Conservation (phyloP, 495 filamentous ascomycete species). For the Letharia lupina region DNA sequence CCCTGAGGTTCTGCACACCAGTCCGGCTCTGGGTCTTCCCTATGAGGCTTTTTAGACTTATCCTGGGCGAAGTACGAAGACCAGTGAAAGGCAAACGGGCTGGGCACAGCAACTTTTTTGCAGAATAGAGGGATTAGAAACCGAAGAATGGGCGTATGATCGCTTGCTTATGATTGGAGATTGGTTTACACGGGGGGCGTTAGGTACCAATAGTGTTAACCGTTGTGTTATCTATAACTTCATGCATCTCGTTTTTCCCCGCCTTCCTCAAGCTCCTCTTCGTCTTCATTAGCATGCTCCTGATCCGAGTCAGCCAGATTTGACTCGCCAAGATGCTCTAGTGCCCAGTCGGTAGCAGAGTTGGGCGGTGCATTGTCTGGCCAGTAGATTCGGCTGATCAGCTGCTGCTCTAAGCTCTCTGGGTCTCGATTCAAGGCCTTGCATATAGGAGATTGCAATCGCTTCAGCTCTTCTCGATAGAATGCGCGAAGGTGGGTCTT, state of each 20-base stretch:
- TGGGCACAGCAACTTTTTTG: no score
- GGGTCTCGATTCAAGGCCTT: not conserved
- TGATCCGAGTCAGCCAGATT: not conserved
- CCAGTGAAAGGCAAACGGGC: no score
- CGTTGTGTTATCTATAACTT: not conserved
- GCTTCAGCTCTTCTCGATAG: slow-evolving; percentile 1
- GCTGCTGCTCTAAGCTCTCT: not conserved
- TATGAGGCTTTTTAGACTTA: not conserved
- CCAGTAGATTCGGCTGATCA: not conserved
- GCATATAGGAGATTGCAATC: slow-evolving; percentile 1
- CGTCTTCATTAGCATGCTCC: not conserved
- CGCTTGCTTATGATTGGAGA: not conserved
- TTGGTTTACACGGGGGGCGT: not conserved
- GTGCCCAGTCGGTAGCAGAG: not conserved
- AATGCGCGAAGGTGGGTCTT: not conserved
- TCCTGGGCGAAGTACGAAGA: not conserved
- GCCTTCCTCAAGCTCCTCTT: not conserved
- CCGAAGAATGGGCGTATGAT: not conserved
- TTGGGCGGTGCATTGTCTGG: not conserved
- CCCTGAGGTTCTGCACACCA: not conserved
- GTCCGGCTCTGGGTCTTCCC: not conserved
- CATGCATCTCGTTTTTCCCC: not conserved
- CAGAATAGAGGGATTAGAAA: not conserved
- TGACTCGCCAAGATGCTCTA: not conserved
- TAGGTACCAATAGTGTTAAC: not conserved